Percentiles rank a stretch among this genome's conserved stretches.
Evolutionary conservation across 192 early-diverging fungal genomes (phyloP).

Genomic region (Coemansia sp.): DNA sequence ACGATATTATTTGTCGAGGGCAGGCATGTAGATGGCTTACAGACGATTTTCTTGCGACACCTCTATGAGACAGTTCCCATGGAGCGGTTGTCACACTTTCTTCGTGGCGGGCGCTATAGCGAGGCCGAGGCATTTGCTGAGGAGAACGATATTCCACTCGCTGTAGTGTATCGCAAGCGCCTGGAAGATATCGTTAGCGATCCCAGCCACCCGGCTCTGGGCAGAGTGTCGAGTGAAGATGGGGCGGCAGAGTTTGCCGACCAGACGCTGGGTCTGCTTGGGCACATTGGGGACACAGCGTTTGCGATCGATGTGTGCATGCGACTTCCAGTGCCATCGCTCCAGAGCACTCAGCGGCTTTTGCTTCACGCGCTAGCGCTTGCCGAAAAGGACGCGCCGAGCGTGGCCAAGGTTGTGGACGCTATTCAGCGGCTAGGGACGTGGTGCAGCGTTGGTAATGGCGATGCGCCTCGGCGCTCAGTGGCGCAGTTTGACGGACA

Average conservation of each 20-base stretch:
- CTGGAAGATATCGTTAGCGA: conserved; percentile 17
- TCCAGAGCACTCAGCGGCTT: conserved; percentile 20
- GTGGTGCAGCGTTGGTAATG: conserved; percentile 26
- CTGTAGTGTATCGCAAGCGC: conserved; percentile 31
- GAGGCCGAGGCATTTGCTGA: conserved; percentile 47
- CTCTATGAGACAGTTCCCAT: conserved; percentile 35
- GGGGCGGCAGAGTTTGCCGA: neutral
- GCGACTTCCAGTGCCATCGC: conserved; percentile 13
- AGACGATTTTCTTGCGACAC: conserved; percentile 29
- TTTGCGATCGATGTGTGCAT: conserved; percentile 25
- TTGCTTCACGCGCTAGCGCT: conserved; percentile 24
- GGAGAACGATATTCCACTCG: conserved; percentile 20
- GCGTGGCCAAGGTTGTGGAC: conserved; percentile 11
- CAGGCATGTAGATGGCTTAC: conserved; percentile 4
- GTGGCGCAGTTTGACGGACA: conserved; percentile 24
- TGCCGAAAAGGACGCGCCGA: neutral
- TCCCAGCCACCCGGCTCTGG: neutral
- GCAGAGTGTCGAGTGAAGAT: neutral
- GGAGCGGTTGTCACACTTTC: conserved; percentile 44
- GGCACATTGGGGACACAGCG: conserved; percentile 17
- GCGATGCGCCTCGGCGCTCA: neutral
- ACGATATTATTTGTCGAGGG: conserved; percentile 48
- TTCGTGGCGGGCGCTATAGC: conserved; percentile 24
- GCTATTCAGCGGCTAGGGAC: conserved; percentile 46
- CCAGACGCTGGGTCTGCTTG: conserved; percentile 13